Percentiles rank a stretch among this genome's conserved stretches.
Conservation (phyloP, 1,139 yeast genomes). For the Geotrichum histeridarum region DNA sequence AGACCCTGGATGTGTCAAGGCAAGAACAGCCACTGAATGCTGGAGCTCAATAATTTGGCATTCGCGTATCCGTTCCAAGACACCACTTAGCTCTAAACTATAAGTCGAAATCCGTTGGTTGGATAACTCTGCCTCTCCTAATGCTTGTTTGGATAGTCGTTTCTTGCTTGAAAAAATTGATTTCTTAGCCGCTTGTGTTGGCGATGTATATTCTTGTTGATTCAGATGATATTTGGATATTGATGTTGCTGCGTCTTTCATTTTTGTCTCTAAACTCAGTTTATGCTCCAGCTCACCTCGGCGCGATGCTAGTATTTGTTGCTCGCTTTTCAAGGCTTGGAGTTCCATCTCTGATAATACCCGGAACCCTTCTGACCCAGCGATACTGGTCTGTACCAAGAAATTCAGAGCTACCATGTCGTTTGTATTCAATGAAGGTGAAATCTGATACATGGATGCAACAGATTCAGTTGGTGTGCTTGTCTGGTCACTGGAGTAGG, state of each 20-base stretch:
- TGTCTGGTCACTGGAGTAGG: neutral
- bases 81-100: slow-evolving; percentile 1
- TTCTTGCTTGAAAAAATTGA: neutral
- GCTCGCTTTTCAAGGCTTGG: slow-evolving; percentile 4
- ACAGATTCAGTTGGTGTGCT: neutral
- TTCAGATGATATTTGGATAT: slow-evolving; percentile 29
- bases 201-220: neutral
- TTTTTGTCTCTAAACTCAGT: slow-evolving; percentile 1
- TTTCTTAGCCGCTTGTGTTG: neutral
- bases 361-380: neutral
- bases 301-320: neutral
- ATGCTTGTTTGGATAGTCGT: neutral
- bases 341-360: slow-evolving; percentile 1
- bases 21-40: slow-evolving; percentile 10
- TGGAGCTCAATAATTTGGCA: neutral
- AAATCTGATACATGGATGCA: neutral
- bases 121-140: slow-evolving; percentile 1
- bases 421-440: neutral
- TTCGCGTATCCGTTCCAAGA: neutral
- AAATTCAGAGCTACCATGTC: slow-evolving; percentile 6
- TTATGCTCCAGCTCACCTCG: neutral
- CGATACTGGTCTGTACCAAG: slow-evolving; percentile 31
- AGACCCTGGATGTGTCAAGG: neutral
- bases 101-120: neutral
- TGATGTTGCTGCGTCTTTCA: slow-evolving; percentile 34